Evolutionary conservation across 2,329 filamentous ascomycete genomes (phyloP).

Genomic region (Phoma sp.): DNA sequence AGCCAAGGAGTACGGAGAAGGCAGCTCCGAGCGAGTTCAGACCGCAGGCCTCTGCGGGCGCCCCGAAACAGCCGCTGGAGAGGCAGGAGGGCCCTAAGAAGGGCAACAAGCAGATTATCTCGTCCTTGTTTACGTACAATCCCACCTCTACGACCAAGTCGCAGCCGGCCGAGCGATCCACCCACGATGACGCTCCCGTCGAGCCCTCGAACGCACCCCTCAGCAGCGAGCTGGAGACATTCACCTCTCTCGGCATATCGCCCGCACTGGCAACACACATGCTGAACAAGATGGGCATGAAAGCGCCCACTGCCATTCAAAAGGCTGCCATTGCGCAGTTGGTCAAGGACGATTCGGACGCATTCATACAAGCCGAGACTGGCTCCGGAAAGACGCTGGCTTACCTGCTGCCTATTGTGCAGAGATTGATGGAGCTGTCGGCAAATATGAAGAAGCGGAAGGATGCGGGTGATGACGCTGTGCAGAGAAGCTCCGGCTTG

Average conservation of each 20-base stretch:
- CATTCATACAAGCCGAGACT: constrained; percentile 95
- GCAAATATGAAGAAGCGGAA: constrained; percentile 54
- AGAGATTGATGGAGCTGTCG: constrained; percentile 80
- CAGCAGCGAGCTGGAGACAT: constrained; percentile 80
- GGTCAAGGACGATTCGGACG: constrained; percentile 80
- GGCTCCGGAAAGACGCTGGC: constrained; percentile 97
- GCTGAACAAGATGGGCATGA: constrained; percentile 82
- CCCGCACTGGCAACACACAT: constrained; percentile 81
- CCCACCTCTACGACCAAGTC: constrained; percentile 71
- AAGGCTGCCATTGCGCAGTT: constrained; percentile 85
- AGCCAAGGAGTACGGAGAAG: constrained; percentile 31
- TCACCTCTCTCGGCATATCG: constrained; percentile 84
- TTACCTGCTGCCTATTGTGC: constrained; percentile 91
- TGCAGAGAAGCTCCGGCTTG: constrained; percentile 84
- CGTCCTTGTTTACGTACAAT: constrained; percentile 91
- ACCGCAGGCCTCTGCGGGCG: constrained; percentile 37
- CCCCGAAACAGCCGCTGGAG: constrained; percentile 38
- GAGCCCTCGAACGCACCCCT: constrained; percentile 91
- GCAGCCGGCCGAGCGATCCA: constrained; percentile 35
- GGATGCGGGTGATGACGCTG: constrained; percentile 46
- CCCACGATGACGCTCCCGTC: constrained; percentile 53
- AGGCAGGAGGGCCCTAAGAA: constrained; percentile 42
- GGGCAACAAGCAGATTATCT: constrained; percentile 72
- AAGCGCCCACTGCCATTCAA: constrained; percentile 92
- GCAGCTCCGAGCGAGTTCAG: constrained; percentile 30